Percentiles rank a stretch among this genome's conserved stretches.
phyloP scores from a whole-genome alignment of 2,329 filamentous ascomycete genomes.

The Trichoderma lentiforme region DNA sequence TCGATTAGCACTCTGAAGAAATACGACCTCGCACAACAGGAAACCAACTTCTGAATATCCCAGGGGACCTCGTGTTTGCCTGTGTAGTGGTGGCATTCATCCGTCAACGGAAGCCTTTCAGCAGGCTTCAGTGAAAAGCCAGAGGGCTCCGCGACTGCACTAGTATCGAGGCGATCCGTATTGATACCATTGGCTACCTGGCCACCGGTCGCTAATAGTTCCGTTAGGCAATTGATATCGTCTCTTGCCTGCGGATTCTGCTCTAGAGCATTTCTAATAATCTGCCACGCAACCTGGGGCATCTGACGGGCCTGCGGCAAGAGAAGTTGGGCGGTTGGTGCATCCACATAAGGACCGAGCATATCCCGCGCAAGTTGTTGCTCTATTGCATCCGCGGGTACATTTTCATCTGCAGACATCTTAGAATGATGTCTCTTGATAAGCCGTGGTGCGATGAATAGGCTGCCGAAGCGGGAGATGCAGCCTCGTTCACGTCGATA shows the following conservation, averaged over 20 bases:
- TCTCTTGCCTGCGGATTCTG: not conserved
- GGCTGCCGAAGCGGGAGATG: not conserved
- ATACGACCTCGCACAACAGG: too few species aligned
- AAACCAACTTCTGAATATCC: constrained; percentile 75
- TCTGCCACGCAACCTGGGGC: constrained; percentile 4
- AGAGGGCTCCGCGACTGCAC: not conserved
- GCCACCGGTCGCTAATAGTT: not conserved
- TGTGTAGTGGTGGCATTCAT: constrained; percentile 73
- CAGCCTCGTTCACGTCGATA: not conserved
- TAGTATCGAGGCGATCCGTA: not conserved
- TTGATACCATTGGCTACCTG: not conserved
- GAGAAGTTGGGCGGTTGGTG: constrained; percentile 7
- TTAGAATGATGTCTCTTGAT: not conserved
- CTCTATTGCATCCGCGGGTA: not conserved
- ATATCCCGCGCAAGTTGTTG: constrained; percentile 1
- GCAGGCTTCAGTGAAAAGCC: constrained; percentile 40
- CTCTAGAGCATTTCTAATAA: not conserved
- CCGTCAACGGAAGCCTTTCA: constrained; percentile 51
- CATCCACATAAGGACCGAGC: constrained; percentile 3
- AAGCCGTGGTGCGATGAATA: not conserved
- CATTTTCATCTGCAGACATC: not conserved
- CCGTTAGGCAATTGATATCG: not conserved
- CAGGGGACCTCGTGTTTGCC: constrained; percentile 68
- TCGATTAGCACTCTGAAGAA: not conserved
- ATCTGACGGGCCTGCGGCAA: constrained; percentile 12